Evolutionary conservation across 371 early-diverging fungal genomes (phyloP).

Genomic region (Rhizopus microsporus): DNA sequence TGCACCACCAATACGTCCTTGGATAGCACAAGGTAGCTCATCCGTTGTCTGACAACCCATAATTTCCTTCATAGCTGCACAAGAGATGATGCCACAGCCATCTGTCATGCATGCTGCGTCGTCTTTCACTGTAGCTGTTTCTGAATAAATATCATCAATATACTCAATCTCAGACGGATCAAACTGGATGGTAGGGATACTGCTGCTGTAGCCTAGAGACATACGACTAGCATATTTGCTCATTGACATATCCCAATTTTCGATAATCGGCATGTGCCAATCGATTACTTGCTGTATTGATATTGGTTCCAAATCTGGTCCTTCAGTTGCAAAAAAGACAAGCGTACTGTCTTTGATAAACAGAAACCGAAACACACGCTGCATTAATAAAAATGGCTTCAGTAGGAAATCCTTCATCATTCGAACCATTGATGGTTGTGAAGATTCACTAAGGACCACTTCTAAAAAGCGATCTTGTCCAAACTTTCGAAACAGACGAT

Average conservation of each 20-base stretch:
- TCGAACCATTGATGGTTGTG: conserved; percentile 17
- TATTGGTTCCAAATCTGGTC: conserved; percentile 28
- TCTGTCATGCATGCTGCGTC: conserved; percentile 45
- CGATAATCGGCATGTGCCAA: conserved; percentile 47
- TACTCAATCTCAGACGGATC: conserved; percentile 34
- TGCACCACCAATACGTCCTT: conserved; percentile 55
- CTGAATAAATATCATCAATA: conserved; percentile 35
- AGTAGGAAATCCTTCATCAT: conserved; percentile 20
- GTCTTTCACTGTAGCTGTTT: conserved; percentile 12
- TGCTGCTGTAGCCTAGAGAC: conserved; percentile 50
- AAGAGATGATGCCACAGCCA: conserved; percentile 53
- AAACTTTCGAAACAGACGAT: conserved; percentile 47
- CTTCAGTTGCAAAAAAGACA: conserved; percentile 46
- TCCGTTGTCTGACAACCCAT: conserved; percentile 37
- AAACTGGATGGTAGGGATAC: conserved; percentile 41
- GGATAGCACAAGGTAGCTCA: conserved; percentile 48
- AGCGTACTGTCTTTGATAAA: conserved; percentile 43
- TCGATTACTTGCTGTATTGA: conserved; percentile 41
- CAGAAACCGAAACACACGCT: conserved; percentile 34
- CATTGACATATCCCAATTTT: conserved; percentile 44
- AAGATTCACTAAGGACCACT: conserved; percentile 21
- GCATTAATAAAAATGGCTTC: conserved; percentile 43
- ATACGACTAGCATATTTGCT: conserved; percentile 49
- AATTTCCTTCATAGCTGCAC: conserved; percentile 45
- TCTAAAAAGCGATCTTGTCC: conserved; percentile 45